Base-by-base conservation (phyloP, 1,284 basidiomycete genomes). In the Sporisorium exsertum region DNA sequence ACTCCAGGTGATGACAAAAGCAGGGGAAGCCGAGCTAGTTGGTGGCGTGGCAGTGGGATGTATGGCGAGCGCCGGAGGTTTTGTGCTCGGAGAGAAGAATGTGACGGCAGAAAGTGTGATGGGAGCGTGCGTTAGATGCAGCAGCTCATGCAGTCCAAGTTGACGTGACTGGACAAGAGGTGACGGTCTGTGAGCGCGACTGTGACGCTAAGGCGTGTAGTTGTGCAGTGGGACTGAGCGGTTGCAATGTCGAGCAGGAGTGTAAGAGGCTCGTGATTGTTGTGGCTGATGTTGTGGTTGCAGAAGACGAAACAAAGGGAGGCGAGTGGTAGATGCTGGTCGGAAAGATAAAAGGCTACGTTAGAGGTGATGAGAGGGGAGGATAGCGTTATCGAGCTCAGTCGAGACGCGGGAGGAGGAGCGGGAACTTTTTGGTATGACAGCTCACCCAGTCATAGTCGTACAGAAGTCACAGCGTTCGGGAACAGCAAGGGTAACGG, bases 1-100 rank as follows among this genome's bases (percentile, higher is more conserved):
- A 59, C 61, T 69, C 56, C 26, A 15, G 33, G 58, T 58, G 66
- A 59, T 64, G 60, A 63, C 68, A 61, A 9, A 6, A 58, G 53
- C 35, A 57, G 13, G 55, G 29, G 12, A 33, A 37, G 27, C 24
- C 26, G 45, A 35, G 26, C 24, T 27, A 32, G 47, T 24, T 58
- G 3, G 62, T 62, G 68, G 49, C 58, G 62, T 62, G 58, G 66
- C 58, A 54, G 60, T 49, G 27, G 32, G 53, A 61, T 42, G 49
- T 52, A 71, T 71, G 68, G 55, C 68, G 68, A 71, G 68, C 62
- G 67, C 32, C 33, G 29, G 33, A 61, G 59, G 42, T 46, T 33
- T 18, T 51, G 37, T 7, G 37, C 20, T 20, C 2, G 35, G 20
- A 18, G 16, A 27, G 35, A 33, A 29, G 20, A 29, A 49, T 57